Evolutionary conservation across 768 basidiomycete species (phyloP).

Genomic region (Tephrocybe sp.): DNA sequence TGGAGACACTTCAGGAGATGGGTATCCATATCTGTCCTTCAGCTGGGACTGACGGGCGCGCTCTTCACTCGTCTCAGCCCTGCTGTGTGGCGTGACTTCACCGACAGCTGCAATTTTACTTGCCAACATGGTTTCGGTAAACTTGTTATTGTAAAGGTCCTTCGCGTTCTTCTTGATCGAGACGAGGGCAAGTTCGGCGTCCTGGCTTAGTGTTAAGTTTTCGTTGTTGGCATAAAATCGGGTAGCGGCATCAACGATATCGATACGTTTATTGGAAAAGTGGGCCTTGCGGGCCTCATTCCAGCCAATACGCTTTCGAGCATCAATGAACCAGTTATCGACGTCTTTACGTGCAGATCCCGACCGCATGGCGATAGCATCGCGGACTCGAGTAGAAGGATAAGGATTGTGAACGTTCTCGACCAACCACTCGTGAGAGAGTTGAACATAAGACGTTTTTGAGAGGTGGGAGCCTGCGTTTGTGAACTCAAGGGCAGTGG

Average conservation of each 20-base stretch:
- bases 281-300: constrained; percentile 32
- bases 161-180: constrained; percentile 20
- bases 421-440: constrained; percentile 40
- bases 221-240: constrained; percentile 26
- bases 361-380: constrained; percentile 22
- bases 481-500: too few relatives aligned
- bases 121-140: constrained; percentile 26
- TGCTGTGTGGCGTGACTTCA: constrained; percentile 24
- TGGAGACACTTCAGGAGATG: constrained; percentile 18
- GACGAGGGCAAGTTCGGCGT: constrained; percentile 21
- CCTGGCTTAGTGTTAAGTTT: constrained; percentile 18
- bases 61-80: constrained; percentile 13
- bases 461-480: not conserved
- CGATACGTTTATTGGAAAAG: constrained; percentile 31
- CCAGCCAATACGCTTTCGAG: constrained; percentile 56
- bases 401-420: constrained; percentile 51
- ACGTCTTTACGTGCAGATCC: constrained; percentile 29
- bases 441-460: constrained; percentile 20
- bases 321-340: constrained; percentile 48
- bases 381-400: constrained; percentile 33
- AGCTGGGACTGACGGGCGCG: constrained; percentile 2
- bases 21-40: constrained; percentile 14
- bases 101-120: constrained; percentile 26
- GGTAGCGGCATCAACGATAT: constrained; percentile 38
- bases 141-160: constrained; percentile 21